A percentile compares a stretch with the other conserved stretches of the same genome.
Conservation (phyloP, 106 monocot genomes). For the Dendrobium huoshanense region DNA sequence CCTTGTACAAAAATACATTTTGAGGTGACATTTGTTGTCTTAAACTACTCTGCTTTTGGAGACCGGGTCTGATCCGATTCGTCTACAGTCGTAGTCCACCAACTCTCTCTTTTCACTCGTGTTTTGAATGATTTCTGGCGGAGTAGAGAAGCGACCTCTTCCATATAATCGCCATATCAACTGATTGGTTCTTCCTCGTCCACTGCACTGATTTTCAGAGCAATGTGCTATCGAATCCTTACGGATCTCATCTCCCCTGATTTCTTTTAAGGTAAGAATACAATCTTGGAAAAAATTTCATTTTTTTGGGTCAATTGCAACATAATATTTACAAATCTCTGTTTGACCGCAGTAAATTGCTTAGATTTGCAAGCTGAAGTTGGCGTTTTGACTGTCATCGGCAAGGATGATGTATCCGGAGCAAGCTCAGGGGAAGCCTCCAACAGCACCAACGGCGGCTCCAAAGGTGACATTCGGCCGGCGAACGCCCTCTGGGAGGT, state of each 20-base stretch:
- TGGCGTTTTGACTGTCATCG: conserved; percentile 1
- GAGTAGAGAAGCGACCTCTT: not conserved
- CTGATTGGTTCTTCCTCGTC: not conserved
- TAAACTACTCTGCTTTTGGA: not conserved
- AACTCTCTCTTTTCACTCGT: not conserved
- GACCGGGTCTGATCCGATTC: not conserved
- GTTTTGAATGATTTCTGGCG: not conserved
- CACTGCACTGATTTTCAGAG: not conserved
- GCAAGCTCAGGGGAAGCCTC: not conserved
- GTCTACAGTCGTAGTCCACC: not conserved
- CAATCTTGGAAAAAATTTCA: not conserved
- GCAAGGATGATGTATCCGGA: conserved; percentile 8
- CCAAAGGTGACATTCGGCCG: conserved; percentile 19
- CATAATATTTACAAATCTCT: not conserved
- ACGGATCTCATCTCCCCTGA: not conserved
- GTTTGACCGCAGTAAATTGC: not conserved
- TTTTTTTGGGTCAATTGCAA: not conserved
- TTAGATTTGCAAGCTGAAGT: not conserved
- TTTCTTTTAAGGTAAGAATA: not conserved
- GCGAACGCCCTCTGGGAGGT: conserved; percentile 16
- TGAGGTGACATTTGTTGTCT: not conserved
- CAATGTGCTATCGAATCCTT: not conserved
- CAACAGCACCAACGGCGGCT: not conserved
- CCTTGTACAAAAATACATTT: not conserved
- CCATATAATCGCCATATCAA: not conserved